Conservation (phyloP, 1,284 basidiomycete genomes). For the Leccinum huronense region DNA sequence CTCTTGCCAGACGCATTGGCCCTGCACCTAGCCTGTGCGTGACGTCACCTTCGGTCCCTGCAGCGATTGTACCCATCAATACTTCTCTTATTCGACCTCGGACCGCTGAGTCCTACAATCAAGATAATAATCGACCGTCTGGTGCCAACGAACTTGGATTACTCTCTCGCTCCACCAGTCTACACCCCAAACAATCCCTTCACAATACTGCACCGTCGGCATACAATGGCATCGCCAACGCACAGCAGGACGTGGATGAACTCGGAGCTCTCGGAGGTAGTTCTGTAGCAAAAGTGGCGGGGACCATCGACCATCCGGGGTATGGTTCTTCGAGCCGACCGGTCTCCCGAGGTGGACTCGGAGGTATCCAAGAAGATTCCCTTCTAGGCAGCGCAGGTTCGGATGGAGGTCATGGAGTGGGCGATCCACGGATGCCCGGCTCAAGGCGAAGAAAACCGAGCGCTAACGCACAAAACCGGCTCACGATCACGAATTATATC, state of each 20-base stretch:
- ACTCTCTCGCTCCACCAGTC: conserved; percentile 10
- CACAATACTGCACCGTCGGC: conserved; percentile 35
- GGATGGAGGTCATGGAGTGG: conserved; percentile 8
- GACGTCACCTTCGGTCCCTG: conserved; percentile 26
- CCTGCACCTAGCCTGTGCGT: conserved; percentile 62
- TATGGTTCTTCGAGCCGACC: conserved; percentile 24
- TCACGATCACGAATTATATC: conserved; percentile 38
- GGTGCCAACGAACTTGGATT: conserved; percentile 12
- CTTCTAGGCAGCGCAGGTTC: conserved; percentile 2
- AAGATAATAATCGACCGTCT: conserved; percentile 12
- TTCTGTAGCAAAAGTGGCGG: conserved; percentile 14
- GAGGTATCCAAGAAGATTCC: conserved; percentile 27
- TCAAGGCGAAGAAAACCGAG: conserved; percentile 28
- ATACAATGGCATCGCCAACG: conserved; percentile 15
- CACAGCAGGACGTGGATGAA: conserved; percentile 20
- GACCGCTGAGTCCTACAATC: conserved; percentile 25
- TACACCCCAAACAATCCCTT: conserved; percentile 25
- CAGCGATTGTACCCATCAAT: conserved; percentile 30
- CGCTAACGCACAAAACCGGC: conserved; percentile 31
- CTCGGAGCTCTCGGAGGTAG: conserved; percentile 36
- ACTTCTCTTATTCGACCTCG: conserved; percentile 23
- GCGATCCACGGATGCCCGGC: conserved; percentile 9
- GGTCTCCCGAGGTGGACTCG: conserved; percentile 26
- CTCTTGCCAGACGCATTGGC: conserved; percentile 60
- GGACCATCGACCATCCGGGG: conserved; percentile 32